phyloP scores from a whole-genome alignment of 2,329 filamentous ascomycete species.

The Aspergillus carbonarius region DNA sequence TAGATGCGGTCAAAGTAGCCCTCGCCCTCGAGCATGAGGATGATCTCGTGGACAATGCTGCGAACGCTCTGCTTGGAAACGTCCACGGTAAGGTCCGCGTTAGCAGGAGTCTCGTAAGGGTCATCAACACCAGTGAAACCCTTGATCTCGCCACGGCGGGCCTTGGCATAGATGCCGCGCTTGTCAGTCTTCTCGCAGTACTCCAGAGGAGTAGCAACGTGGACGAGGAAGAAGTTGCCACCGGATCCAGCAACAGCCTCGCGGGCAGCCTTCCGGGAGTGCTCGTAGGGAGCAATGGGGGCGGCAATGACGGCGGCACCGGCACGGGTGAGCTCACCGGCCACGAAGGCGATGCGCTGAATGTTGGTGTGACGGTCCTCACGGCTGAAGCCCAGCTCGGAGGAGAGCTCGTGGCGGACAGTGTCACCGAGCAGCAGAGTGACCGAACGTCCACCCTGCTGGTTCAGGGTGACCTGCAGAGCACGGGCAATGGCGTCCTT shows the following conservation, averaged over 20 bases:
- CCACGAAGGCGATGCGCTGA: slow-evolving; percentile 92
- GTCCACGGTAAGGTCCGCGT: slow-evolving; percentile 83
- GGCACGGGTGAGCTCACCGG: slow-evolving; percentile 87
- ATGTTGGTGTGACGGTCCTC: slow-evolving; percentile 95
- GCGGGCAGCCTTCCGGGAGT: slow-evolving; percentile 71
- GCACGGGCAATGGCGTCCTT: slow-evolving; percentile 97
- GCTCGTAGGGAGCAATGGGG: slow-evolving; percentile 90
- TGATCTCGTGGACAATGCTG: slow-evolving; percentile 94
- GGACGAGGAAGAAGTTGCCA: slow-evolving; percentile 91
- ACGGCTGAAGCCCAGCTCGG: slow-evolving; percentile 90
- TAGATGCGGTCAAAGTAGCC: slow-evolving; percentile 73
- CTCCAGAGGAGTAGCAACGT: slow-evolving; percentile 90
- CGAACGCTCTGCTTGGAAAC: slow-evolving; percentile 82
- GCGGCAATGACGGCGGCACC: slow-evolving; percentile 94
- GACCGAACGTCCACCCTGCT: slow-evolving; percentile 92
- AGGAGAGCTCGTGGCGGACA: slow-evolving; percentile 86
- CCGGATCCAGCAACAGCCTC: slow-evolving; percentile 73
- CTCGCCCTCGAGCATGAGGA: slow-evolving; percentile 84
- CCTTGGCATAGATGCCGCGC: slow-evolving; percentile 81
- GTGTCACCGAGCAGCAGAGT: slow-evolving; percentile 95
- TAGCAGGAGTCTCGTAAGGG: slow-evolving; percentile 82
- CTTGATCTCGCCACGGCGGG: slow-evolving; percentile 87
- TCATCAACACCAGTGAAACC: slow-evolving; percentile 98
- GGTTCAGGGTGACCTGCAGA: slow-evolving; percentile 94
- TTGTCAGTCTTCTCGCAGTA: slow-evolving; percentile 94